Percentiles rank a stretch among this genome's conserved stretches.
Evolutionary conservation across 768 basidiomycete species (phyloP).

Genomic region (Sistotremastrum suecicum): DNA sequence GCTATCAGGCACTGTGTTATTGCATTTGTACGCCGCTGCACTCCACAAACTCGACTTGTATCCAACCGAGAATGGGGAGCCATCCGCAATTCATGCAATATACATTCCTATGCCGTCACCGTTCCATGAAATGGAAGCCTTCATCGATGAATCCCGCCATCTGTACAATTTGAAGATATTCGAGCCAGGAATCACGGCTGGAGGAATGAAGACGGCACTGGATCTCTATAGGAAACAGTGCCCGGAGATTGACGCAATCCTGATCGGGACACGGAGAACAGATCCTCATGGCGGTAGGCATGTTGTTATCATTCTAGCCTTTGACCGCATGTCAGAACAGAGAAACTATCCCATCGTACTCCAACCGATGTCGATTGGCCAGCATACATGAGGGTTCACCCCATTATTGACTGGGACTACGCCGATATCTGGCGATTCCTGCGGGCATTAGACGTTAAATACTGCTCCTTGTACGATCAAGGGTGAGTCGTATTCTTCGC

Average conservation of each 20-base stretch:
- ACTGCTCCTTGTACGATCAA: constrained; percentile 81
- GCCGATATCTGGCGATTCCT: constrained; percentile 82
- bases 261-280: constrained; percentile 77
- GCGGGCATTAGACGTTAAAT: constrained; percentile 57
- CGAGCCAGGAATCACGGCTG: constrained; percentile 34
- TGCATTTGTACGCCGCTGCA: constrained; percentile 75
- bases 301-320: constrained; percentile 1
- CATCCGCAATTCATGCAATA: constrained; percentile 41
- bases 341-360: constrained; percentile 52
- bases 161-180: constrained; percentile 70
- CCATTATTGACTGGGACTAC: constrained; percentile 94
- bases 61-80: constrained; percentile 12
- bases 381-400: constrained; percentile 77
- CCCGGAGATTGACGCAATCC: constrained; percentile 60
- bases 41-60: constrained; percentile 28
- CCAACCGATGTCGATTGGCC: constrained; percentile 91
- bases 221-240: constrained; percentile 53
- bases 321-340: constrained; percentile 24
- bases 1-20: constrained; percentile 73
- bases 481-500: constrained; percentile 40
- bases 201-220: constrained; percentile 70
- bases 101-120: constrained; percentile 89
- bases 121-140: constrained; percentile 70
- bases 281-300: constrained; percentile 86
- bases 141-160: constrained; percentile 51